Evolutionary conservation across 1,284 basidiomycete species (phyloP).

Genomic region (Cutaneotrichosporon daszewskae): DNA sequence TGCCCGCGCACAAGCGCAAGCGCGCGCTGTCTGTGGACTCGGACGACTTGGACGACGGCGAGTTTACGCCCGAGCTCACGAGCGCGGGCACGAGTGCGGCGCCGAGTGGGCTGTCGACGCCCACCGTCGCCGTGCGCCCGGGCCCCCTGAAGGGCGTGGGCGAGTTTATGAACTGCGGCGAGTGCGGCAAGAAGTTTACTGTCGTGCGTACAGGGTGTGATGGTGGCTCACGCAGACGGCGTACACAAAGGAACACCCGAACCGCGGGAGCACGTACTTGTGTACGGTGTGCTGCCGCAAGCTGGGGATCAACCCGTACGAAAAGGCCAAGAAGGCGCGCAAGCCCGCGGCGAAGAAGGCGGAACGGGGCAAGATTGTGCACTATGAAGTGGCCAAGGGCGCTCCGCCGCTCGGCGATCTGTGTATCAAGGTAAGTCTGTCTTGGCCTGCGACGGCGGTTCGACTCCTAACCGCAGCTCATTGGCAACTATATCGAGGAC

Average conservation of each 20-base stretch:
- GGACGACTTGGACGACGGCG: slow-evolving; percentile 58
- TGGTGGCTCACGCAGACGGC: slow-evolving; percentile 57
- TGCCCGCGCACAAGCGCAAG: slow-evolving; percentile 39
- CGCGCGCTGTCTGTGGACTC: slow-evolving; percentile 51
- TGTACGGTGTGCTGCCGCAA: slow-evolving; percentile 74
- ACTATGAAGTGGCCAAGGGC: slow-evolving; percentile 62
- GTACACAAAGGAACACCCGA: slow-evolving; percentile 64
- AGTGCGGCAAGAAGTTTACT: slow-evolving; percentile 78
- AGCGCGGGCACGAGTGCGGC: background rate
- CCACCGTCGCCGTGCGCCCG: slow-evolving; percentile 40
- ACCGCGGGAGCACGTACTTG: slow-evolving; percentile 62
- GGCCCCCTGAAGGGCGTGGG: slow-evolving; percentile 61
- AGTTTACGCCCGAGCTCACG: slow-evolving; percentile 4
- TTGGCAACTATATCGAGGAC: slow-evolving; percentile 79
- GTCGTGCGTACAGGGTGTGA: slow-evolving; percentile 58
- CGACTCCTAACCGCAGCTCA: slow-evolving; percentile 54
- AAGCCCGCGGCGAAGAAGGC: slow-evolving; percentile 52
- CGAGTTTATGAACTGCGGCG: slow-evolving; percentile 72
- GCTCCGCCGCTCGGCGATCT: slow-evolving; percentile 66
- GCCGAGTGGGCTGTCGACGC: slow-evolving; percentile 1
- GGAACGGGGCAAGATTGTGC: slow-evolving; percentile 51
- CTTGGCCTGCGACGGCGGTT: background rate
- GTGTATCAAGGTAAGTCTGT: slow-evolving; percentile 63
- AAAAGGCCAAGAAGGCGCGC: slow-evolving; percentile 57
- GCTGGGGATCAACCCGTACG: slow-evolving; percentile 68